Evolutionary conservation across 345 rosid species (phyloP).

Genomic region (Noccaea caerulescens): DNA sequence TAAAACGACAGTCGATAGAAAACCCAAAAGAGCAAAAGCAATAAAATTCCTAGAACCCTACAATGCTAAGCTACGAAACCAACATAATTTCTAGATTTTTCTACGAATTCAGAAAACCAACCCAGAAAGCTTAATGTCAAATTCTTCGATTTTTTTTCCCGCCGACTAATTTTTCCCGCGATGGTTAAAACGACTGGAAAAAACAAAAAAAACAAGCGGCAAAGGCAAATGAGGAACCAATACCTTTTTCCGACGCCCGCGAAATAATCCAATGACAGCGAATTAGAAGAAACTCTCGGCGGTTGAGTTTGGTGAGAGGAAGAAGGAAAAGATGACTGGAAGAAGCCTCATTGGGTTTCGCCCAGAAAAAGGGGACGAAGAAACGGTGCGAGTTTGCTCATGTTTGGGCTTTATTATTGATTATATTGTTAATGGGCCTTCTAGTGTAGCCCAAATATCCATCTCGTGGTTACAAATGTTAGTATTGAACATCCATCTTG

Average conservation of each 20-base stretch:
- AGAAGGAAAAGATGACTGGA: not conserved
- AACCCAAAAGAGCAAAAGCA: not conserved
- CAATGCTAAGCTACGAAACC: slow-evolving; percentile 7
- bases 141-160: not conserved
- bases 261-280: slow-evolving; percentile 34
- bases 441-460: not conserved
- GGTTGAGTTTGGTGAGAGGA: not conserved
- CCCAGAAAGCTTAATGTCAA: slow-evolving; percentile 4
- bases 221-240: not conserved
- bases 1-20: slow-evolving; percentile 14
- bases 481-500: no score
- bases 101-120: slow-evolving; percentile 6
- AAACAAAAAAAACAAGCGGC: not conserved
- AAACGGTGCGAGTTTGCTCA: slow-evolving; percentile 20
- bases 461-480: no score
- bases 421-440: not conserved
- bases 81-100: not conserved
- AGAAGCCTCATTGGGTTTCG: not conserved
- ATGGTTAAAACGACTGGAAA: not conserved
- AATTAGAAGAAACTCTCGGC: slow-evolving; percentile 31
- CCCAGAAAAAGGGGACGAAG: slow-evolving; percentile 3
- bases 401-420: not conserved
- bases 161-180: not conserved
- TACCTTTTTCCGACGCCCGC: slow-evolving; percentile 37
- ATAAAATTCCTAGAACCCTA: slow-evolving; percentile 13